Conservation (phyloP, 2,329 filamentous ascomycete genomes). For the Tolypocladium paradoxum region DNA sequence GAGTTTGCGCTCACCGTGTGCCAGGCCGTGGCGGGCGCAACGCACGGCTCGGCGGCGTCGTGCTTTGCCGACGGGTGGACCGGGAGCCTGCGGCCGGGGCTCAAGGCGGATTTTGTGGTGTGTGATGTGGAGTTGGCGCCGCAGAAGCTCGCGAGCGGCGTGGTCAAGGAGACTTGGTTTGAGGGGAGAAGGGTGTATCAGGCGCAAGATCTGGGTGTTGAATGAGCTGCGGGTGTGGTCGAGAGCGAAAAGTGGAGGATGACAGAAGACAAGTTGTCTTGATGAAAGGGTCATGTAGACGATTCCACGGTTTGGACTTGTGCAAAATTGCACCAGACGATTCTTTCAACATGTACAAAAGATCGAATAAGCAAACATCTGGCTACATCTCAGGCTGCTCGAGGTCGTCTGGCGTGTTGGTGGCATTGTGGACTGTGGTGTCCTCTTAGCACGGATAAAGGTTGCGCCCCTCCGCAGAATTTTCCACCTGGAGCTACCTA, state of each 20-base stretch:
- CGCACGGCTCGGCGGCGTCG: constrained; percentile 44
- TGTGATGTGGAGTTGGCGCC: constrained; percentile 39
- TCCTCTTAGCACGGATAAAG: neutral
- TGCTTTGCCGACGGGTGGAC: constrained; percentile 45
- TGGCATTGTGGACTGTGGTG: too few species aligned
- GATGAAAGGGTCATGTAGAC: neutral
- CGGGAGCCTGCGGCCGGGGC: constrained; percentile 40
- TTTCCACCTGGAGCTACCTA: neutral
- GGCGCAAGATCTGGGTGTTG: neutral
- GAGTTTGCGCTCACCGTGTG: constrained; percentile 41
- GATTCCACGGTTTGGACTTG: too few species aligned
- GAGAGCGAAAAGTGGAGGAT: neutral
- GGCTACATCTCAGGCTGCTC: too few species aligned
- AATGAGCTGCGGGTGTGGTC: neutral
- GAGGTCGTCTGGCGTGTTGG: too few species aligned
- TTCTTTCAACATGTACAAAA: neutral
- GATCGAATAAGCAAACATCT: neutral
- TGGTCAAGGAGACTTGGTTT: constrained; percentile 43
- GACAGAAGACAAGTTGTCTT: too few species aligned
- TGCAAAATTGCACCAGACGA: too few species aligned
- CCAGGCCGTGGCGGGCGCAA: constrained; percentile 42
- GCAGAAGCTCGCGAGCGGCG: constrained; percentile 32
- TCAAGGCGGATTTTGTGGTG: constrained; percentile 46
- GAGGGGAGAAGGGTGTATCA: constrained; percentile 30
- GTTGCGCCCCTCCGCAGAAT: constrained; percentile 1